These are phyloP conservation scores for Macadamia integrifolia DNA, from an alignment of 164 flowering plant genomes.

Conservation along the genomic window DNA sequence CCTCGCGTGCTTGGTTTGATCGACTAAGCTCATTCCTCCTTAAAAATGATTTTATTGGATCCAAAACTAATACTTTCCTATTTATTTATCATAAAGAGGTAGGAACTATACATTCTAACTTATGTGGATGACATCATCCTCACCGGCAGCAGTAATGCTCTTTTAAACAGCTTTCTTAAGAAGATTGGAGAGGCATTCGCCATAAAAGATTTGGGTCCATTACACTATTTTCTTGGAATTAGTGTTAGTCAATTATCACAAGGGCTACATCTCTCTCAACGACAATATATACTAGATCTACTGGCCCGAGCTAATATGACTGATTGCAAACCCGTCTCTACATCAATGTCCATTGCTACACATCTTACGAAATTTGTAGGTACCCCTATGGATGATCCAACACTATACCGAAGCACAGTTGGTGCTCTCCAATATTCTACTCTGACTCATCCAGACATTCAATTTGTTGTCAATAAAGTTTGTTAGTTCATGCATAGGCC, in stretches of 20 bases:
- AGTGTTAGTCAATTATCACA: too few species aligned
- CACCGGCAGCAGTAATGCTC: too few species aligned
- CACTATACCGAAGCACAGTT: neutral
- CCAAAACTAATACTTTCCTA: neutral
- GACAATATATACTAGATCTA: neutral
- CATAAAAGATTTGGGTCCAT: too few species aligned
- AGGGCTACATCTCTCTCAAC: too few species aligned
- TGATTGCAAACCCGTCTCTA: too few species aligned
- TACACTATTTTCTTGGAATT: too few species aligned
- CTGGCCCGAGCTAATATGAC: neutral
- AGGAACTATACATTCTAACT: too few species aligned
- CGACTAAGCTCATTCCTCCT: neutral
- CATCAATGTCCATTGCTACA: too few species aligned
- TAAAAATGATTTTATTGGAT: neutral
- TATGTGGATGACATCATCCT: too few species aligned
- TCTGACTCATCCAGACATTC: too few species aligned
- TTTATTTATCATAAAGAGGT: neutral
- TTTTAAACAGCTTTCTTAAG: too few species aligned
- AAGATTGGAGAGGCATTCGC: too few species aligned
- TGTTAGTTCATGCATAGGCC: neutral
- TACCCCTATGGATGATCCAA: neutral
- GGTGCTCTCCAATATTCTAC: neutral
- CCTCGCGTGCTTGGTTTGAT: neutral
- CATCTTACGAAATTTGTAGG: neutral
- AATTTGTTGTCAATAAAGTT: neutral